These are phyloP conservation scores for Nevesoporus exiguus DNA, from an alignment of 768 basidiomycete genomes.

Conservation along the genomic window DNA sequence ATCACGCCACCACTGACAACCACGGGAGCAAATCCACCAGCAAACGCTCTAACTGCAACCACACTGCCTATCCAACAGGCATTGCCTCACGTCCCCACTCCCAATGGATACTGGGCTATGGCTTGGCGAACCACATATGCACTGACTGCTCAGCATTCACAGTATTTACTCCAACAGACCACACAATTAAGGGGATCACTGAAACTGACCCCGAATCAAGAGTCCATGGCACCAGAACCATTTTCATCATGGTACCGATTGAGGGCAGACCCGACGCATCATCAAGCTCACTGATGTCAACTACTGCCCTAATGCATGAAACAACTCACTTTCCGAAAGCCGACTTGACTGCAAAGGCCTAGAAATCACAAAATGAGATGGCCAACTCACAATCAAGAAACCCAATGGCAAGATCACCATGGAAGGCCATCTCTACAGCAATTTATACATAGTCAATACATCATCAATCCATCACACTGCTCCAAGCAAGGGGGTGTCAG, in stretches of 20 bases:
- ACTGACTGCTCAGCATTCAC: background rate
- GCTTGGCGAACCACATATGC: background rate
- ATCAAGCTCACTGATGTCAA: background rate
- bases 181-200: background rate
- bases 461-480: no score
- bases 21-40: background rate
- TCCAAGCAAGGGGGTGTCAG: no score
- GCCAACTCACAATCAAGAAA: background rate
- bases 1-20: no score
- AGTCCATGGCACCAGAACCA: background rate
- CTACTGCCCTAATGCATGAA: background rate
- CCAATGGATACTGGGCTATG: background rate
- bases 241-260: background rate
- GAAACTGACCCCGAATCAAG: background rate
- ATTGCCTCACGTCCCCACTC: background rate
- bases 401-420: background rate
- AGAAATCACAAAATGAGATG: background rate
- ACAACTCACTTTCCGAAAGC: background rate
- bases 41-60: background rate
- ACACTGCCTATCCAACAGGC: background rate
- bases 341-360: background rate
- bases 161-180: background rate
- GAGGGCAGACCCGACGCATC: background rate
- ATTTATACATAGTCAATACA: slow-evolving; percentile 11
- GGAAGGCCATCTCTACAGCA: slow-evolving; percentile 4